Evolutionary conservation across 306 rosid genomes (phyloP).

Genomic region (Glycine tomentella): DNA sequence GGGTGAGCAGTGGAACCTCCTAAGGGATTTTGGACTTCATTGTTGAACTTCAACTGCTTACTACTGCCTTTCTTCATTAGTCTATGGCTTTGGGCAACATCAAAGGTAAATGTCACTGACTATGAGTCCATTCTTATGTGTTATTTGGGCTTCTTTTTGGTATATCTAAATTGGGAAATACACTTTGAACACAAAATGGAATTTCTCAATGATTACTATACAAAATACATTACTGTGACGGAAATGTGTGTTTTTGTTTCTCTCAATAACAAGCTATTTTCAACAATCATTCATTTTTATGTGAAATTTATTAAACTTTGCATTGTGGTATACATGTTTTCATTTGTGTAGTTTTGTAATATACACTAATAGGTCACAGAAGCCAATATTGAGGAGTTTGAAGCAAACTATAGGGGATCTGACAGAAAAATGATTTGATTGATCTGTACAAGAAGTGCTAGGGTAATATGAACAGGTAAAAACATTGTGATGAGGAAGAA

Average conservation of each 20-base stretch:
- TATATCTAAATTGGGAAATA: background rate
- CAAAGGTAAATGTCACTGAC: constrained; percentile 60
- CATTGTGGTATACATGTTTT: background rate
- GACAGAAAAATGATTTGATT: constrained; percentile 72
- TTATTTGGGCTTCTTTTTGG: constrained; percentile 17
- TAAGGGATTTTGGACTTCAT: constrained; percentile 57
- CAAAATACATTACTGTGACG: constrained; percentile 11
- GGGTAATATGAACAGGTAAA: constrained; percentile 84
- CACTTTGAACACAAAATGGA: background rate
- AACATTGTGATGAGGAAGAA: constrained; percentile 2
- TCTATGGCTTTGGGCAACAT: constrained; percentile 64
- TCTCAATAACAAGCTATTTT: background rate
- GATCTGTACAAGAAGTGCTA: constrained; percentile 67
- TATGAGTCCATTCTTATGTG: constrained; percentile 25
- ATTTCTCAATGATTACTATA: constrained; percentile 1
- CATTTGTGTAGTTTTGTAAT: background rate
- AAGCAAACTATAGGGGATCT: constrained; percentile 86
- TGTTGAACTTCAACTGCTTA: constrained; percentile 68
- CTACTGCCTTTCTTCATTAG: constrained; percentile 74
- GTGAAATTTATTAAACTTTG: constrained; percentile 9
- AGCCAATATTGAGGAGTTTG: constrained; percentile 87
- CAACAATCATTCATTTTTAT: background rate
- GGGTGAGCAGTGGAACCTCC: constrained; percentile 67
- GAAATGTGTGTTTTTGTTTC: constrained; percentile 5
- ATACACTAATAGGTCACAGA: constrained; percentile 68